Conservation (phyloP, 441 rosid genomes). For the Gossypium armourianum region DNA sequence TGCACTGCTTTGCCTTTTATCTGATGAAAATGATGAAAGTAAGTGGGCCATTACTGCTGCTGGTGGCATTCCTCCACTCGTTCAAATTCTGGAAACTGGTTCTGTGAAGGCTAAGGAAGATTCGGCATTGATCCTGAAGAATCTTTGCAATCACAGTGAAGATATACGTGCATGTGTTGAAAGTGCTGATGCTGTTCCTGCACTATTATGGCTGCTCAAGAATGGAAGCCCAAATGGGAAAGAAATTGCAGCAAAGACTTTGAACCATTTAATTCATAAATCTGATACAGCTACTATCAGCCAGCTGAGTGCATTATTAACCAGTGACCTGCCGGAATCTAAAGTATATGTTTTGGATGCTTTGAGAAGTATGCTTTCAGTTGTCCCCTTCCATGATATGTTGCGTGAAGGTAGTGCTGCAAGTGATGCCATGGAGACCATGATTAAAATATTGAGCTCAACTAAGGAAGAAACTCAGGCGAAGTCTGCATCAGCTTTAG, state of each 20-base stretch:
- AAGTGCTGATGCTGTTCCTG: constrained; percentile 99
- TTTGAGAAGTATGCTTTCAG: constrained; percentile 84
- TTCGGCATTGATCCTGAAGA: constrained; percentile 88
- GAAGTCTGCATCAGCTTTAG: constrained; percentile 83
- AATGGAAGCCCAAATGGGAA: constrained; percentile 95
- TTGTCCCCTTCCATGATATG: constrained; percentile 66
- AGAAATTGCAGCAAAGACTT: constrained; percentile 94
- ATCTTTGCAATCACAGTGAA: constrained; percentile 97
- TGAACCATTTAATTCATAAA: constrained; percentile 89
- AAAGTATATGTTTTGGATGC: constrained; percentile 91
- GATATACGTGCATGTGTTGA: constrained; percentile 99
- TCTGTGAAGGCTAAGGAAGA: constrained; percentile 98
- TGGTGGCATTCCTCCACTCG: constrained; percentile 99
- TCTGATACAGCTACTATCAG: constrained; percentile 94
- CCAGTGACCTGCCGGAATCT: constrained; percentile 95
- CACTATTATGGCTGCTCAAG: constrained; percentile 89
- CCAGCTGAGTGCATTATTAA: constrained; percentile 87
- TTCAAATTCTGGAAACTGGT: constrained; percentile 94
- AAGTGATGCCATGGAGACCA: constrained; percentile 91
- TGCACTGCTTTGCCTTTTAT: constrained; percentile 84
- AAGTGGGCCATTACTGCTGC: constrained; percentile 99
- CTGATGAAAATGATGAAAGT: constrained; percentile 95
- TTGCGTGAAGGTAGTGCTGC: constrained; percentile 93
- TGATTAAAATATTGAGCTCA: constrained; percentile 75
- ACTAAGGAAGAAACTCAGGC: constrained; percentile 94